phyloP scores from a whole-genome alignment of 2,329 filamentous ascomycete species.

The Penicillium sp. region DNA sequence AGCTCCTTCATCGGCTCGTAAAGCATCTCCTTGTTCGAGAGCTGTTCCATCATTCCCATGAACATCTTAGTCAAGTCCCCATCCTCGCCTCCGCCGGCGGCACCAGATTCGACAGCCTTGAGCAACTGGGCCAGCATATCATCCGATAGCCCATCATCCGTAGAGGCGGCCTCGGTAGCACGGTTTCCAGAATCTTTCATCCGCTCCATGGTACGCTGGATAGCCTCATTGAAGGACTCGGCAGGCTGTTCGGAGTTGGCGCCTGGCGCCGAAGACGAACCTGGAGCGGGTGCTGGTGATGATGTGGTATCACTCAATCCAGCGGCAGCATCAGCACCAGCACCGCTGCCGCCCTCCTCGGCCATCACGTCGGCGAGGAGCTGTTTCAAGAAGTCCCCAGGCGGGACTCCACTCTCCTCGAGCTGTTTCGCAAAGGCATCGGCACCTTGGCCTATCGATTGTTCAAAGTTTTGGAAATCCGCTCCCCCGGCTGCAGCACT shows the following conservation, averaged over 20 bases:
- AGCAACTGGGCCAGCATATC: conserved; percentile 92
- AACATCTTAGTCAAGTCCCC: conserved; percentile 95
- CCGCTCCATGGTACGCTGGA: conserved; percentile 90
- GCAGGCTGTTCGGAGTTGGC: conserved; percentile 49
- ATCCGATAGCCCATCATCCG: conserved; percentile 67
- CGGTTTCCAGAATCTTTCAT: conserved; percentile 90
- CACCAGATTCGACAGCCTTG: conserved; percentile 77
- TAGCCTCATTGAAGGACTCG: conserved; percentile 86
- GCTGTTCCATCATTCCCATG: conserved; percentile 97
- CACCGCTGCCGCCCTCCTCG: conserved; percentile 25
- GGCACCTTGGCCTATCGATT: conserved; percentile 35
- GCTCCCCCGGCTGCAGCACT: conserved; percentile 22
- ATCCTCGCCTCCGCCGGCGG: conserved; percentile 63
- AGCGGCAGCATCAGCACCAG: conserved; percentile 24
- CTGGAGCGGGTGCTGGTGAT: conserved; percentile 21
- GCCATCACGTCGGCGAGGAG: conserved; percentile 41
- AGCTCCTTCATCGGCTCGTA: conserved; percentile 99
- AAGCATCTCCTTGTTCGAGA: conserved; percentile 96
- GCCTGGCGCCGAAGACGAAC: conserved; percentile 20
- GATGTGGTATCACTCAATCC: conserved; percentile 24
- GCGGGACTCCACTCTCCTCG: conserved; percentile 39
- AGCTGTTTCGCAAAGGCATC: conserved; percentile 43
- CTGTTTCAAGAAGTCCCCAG: conserved; percentile 41
- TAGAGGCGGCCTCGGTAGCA: conserved; percentile 72
- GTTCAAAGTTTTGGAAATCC: conserved; percentile 28